Evolutionary conservation across 1,139 yeast species (phyloP), one percentile per base, ranked within the genome.

Genomic region (Candida smagusa): DNA sequence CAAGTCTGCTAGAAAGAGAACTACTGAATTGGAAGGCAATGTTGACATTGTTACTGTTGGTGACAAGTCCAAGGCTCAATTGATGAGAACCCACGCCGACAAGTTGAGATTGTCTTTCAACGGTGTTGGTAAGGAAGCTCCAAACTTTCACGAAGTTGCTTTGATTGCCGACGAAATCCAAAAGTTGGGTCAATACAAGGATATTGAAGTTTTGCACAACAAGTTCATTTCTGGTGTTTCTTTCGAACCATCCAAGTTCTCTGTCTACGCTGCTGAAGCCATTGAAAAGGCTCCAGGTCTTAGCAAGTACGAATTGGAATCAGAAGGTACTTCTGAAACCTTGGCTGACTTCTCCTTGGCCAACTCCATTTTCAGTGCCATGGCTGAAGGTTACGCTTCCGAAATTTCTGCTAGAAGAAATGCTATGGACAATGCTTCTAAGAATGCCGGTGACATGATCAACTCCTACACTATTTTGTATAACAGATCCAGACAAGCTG

Each of bases 401-500:
- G 98, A 92, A 77, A 78, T 90, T 56, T 85, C 95, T 52, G 97
- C 98, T 47, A 89, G 98, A 82, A 90, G 98, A 83, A 90, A 89
- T 67, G 98, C 98, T 58, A 92, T 92, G 98, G 98, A 92, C 72
- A 92, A 90, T 64, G 98, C 98, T 49, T 89, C 97, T 56, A 92
- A 92, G 95, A 92, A 90, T 66, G 98, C 98, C 49, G 96, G 96
- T 73, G 98, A 92, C 58, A 92, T 92, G 98, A 92, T 92, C 64
- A 83, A 79, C 74, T 83, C 79, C 63, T 90, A 87, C 84, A 84
- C 97, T 53, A 92, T 92, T 68, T 81, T 90, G 70, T 92, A 92
- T 76, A 92, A 92, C 90, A 90, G 98, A 82, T 87, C 97, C 65
- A 90, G 98, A 84, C 98, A 92, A 80, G 98, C 98, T 58, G 98